Evolutionary conservation across 805 yeast genomes (phyloP).

Genomic region (Geotrichum ghanense): DNA sequence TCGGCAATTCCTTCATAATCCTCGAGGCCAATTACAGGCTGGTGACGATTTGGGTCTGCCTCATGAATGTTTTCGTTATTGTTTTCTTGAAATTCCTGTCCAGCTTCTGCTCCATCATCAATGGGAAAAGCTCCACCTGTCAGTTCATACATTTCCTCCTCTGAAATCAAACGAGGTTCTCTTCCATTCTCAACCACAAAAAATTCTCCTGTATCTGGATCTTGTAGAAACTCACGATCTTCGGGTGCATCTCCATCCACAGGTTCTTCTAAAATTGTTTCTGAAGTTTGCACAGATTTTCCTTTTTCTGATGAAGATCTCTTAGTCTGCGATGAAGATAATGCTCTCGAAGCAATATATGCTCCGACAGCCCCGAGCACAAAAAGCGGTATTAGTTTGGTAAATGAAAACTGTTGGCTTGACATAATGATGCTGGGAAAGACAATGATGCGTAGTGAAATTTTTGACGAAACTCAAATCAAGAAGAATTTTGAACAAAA

Average conservation of each 20-base stretch:
- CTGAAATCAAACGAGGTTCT: neutral
- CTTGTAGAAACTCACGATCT: neutral
- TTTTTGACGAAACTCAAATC: too few relatives aligned
- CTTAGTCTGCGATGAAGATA: neutral
- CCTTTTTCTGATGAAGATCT: neutral
- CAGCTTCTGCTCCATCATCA: neutral
- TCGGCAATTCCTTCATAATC: slow-evolving; percentile 1
- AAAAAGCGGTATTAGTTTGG: neutral
- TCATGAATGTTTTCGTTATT: too few relatives aligned
- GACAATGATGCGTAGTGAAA: too few relatives aligned
- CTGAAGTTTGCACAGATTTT: neutral
- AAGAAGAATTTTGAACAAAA: too few relatives aligned
- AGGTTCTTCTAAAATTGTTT: neutral
- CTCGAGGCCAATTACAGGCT: neutral
- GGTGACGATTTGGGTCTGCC: neutral
- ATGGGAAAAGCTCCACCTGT: neutral
- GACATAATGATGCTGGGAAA: too few relatives aligned
- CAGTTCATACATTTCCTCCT: neutral
- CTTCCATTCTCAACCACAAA: neutral
- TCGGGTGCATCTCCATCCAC: neutral
- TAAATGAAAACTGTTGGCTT: too few relatives aligned
- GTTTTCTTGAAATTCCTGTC: too few relatives aligned
- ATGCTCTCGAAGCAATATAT: neutral
- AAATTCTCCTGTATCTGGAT: neutral
- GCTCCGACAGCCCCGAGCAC: neutral